Evolutionary conservation across 129 eudicot species (phyloP).

Genomic region (Kitagawia praeruptora): DNA sequence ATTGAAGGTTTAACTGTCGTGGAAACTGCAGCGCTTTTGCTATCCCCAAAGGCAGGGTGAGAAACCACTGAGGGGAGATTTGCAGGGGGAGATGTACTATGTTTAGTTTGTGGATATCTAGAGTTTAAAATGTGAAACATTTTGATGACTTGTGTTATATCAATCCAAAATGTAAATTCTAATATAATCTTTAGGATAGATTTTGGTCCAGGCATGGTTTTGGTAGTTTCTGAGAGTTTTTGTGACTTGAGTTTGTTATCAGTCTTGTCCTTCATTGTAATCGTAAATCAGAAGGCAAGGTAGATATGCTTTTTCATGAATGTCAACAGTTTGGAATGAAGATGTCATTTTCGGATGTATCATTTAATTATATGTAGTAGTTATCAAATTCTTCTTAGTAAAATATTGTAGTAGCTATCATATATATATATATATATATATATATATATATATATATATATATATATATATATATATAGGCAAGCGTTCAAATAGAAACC

Average conservation of each 20-base stretch:
- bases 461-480: too few relatives aligned
- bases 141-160: constrained; percentile 15
- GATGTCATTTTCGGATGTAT: too few relatives aligned
- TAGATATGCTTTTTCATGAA: constrained; percentile 14
- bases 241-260: constrained; percentile 16
- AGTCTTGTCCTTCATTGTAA: constrained; percentile 32
- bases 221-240: constrained; percentile 3
- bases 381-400: too few relatives aligned
- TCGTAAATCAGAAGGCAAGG: constrained; percentile 24
- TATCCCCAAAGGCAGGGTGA: not conserved
- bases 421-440: too few relatives aligned
- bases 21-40: constrained; percentile 26
- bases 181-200: constrained; percentile 16
- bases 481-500: too few relatives aligned
- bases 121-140: constrained; percentile 13
- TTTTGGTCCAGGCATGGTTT: constrained; percentile 12
- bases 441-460: too few relatives aligned
- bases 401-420: too few relatives aligned
- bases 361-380: too few relatives aligned
- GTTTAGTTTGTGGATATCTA: constrained; percentile 28
- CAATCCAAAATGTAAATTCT: constrained; percentile 23
- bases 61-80: not conserved
- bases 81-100: constrained; percentile 13
- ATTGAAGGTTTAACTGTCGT: constrained; percentile 62
- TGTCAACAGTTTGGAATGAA: too few relatives aligned